A percentile compares a stretch with the other conserved stretches of the same genome.
These are phyloP conservation scores for Lasiosphaeria ovina DNA, from an alignment of 495 filamentous ascomycete genomes.

Conservation along the genomic window DNA sequence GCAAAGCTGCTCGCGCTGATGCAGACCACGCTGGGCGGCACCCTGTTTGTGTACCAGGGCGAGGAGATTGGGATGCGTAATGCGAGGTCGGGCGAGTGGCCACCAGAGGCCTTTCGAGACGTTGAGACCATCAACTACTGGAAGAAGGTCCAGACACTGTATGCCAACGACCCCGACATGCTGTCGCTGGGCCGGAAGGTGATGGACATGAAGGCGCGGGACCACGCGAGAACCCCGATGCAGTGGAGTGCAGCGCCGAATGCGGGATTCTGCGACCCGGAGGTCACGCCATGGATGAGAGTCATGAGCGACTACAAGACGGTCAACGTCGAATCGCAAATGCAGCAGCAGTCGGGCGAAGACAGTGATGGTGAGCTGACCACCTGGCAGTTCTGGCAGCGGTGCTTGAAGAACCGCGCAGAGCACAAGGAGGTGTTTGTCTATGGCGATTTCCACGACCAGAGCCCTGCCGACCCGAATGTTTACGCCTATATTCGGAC, in stretches of 20 bases:
- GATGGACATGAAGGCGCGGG: slow-evolving; percentile 53
- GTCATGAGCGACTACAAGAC: slow-evolving; percentile 49
- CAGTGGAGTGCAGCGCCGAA: slow-evolving; percentile 52
- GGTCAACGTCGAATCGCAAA: slow-evolving; percentile 52
- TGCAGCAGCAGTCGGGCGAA: slow-evolving; percentile 18
- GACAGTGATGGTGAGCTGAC: not conserved
- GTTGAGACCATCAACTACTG: slow-evolving; percentile 68
- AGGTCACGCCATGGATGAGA: slow-evolving; percentile 49
- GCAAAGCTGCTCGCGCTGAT: slow-evolving; percentile 58
- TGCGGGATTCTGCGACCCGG: slow-evolving; percentile 13
- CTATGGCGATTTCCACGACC: slow-evolving; percentile 15
- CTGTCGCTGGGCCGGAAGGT: slow-evolving; percentile 31
- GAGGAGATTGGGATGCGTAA: slow-evolving; percentile 78
- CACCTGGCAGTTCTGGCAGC: slow-evolving; percentile 46
- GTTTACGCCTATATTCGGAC: no score
- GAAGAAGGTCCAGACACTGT: slow-evolving; percentile 16
- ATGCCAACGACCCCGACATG: not conserved
- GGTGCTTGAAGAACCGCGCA: slow-evolving; percentile 35
- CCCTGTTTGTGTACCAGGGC: slow-evolving; percentile 72
- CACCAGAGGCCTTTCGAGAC: slow-evolving; percentile 65
- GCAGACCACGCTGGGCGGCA: slow-evolving; percentile 57
- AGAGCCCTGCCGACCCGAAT: no score
- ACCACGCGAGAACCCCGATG: slow-evolving; percentile 58
- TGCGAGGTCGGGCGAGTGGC: slow-evolving; percentile 60
- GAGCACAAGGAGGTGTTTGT: slow-evolving; percentile 36